Evolutionary conservation across 495 filamentous ascomycete species (phyloP).

Genomic region (Tuber borchii): DNA sequence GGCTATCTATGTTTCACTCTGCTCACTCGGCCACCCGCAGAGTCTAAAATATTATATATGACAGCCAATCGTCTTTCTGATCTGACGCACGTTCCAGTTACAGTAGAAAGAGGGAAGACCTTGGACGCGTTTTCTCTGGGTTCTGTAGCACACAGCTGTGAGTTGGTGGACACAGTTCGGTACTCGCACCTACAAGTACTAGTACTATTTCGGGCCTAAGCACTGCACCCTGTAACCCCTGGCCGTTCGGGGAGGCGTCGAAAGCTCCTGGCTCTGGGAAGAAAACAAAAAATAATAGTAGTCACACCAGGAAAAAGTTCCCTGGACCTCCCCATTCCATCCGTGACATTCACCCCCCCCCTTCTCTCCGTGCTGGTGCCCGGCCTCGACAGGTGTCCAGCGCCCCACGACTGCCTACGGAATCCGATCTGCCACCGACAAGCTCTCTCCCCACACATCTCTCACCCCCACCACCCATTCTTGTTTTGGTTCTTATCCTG

Average conservation of each 20-base stretch:
- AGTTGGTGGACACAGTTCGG: neutral
- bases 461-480: neutral
- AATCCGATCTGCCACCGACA: neutral
- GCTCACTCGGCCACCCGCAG: neutral
- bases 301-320: neutral
- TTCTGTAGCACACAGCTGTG: neutral
- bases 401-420: neutral
- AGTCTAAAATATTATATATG: neutral
- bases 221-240: neutral
- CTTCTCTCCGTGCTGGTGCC: neutral
- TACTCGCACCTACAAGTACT: neutral
- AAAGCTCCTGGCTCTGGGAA: neutral
- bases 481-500: slow-evolving; percentile 18
- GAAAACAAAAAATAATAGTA: neutral
- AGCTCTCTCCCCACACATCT: slow-evolving; percentile 8
- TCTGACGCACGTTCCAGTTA: neutral
- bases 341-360: neutral
- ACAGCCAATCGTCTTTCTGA: slow-evolving; percentile 2
- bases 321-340: neutral
- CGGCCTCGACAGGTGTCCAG: neutral
- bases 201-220: neutral
- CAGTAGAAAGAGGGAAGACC: neutral
- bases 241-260: too few relatives aligned
- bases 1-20: neutral
- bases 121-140: neutral